Conservation (phyloP, 2,329 filamentous ascomycete species). For the Claviceps paspali region DNA sequence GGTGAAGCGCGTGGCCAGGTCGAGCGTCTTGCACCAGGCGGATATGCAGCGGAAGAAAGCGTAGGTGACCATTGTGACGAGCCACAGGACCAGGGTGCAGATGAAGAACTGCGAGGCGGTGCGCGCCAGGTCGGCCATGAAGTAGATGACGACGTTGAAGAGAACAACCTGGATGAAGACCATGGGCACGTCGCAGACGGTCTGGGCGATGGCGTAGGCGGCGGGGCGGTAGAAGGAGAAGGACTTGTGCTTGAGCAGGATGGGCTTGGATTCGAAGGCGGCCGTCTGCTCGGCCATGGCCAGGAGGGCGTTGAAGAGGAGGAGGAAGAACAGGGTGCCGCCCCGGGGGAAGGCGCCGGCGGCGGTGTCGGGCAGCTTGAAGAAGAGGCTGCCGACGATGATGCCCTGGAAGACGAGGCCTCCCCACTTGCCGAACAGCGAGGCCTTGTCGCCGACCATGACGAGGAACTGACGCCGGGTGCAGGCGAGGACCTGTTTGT, state of each 20-base stretch:
- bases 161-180: slow-evolving; percentile 49
- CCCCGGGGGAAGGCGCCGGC: slow-evolving; percentile 45
- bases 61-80: slow-evolving; percentile 41
- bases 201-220: slow-evolving; percentile 40
- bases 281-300: slow-evolving; percentile 61
- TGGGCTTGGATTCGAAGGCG: slow-evolving; percentile 46
- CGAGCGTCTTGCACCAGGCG: slow-evolving; percentile 41
- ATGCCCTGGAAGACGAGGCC: slow-evolving; percentile 61
- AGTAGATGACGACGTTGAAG: slow-evolving; percentile 62
- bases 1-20: slow-evolving; percentile 45
- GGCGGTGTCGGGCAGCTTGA: slow-evolving; percentile 45
- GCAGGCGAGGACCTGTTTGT: slow-evolving; percentile 54
- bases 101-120: slow-evolving; percentile 54
- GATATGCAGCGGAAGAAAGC: slow-evolving; percentile 45
- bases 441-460: slow-evolving; percentile 57
- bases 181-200: slow-evolving; percentile 41
- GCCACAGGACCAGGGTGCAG: slow-evolving; percentile 45
- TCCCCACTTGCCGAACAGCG: slow-evolving; percentile 65
- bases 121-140: slow-evolving; percentile 56
- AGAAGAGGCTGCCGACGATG: slow-evolving; percentile 69
- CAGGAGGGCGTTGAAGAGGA: slow-evolving; percentile 45
- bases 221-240: slow-evolving; percentile 52
- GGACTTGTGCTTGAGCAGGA: slow-evolving; percentile 54
- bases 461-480: slow-evolving; percentile 69
- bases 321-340: slow-evolving; percentile 33